Evolutionary conservation across 768 basidiomycete genomes (phyloP).

Genomic region (Crepidotus variabilis): DNA sequence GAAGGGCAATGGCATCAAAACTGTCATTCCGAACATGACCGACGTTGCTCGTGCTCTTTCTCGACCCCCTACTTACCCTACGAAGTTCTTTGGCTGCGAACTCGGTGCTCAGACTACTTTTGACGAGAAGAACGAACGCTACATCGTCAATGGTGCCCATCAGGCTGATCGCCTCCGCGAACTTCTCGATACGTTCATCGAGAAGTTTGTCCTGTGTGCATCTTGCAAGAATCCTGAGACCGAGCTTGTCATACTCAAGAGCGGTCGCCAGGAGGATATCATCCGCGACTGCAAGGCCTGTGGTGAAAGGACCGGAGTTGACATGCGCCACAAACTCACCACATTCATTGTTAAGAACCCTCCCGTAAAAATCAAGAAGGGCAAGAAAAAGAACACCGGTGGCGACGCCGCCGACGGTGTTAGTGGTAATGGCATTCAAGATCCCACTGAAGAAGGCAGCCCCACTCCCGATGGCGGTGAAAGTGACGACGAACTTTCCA

Average conservation of each 20-base stretch:
- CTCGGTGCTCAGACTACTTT: slow-evolving; percentile 96
- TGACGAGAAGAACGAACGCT: slow-evolving; percentile 95
- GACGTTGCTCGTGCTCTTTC: slow-evolving; percentile 95
- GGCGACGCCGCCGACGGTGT: slow-evolving; percentile 45
- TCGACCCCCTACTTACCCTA: slow-evolving; percentile 93
- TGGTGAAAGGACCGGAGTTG: slow-evolving; percentile 85
- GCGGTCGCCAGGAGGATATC: slow-evolving; percentile 77
- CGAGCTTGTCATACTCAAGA: slow-evolving; percentile 86
- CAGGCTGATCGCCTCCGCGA: slow-evolving; percentile 89
- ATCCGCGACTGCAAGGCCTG: slow-evolving; percentile 98
- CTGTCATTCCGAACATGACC: slow-evolving; percentile 97
- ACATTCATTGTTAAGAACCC: slow-evolving; percentile 98
- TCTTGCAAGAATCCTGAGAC: slow-evolving; percentile 99
- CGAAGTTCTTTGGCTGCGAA: slow-evolving; percentile 99
- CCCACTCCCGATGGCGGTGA: slow-evolving; percentile 50
- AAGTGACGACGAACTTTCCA: slow-evolving; percentile 85
- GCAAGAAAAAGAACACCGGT: slow-evolving; percentile 53
- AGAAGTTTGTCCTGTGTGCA: slow-evolving; percentile 96
- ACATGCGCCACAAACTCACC: slow-evolving; percentile 95
- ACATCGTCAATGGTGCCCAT: slow-evolving; percentile 98
- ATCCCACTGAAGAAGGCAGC: slow-evolving; percentile 30
- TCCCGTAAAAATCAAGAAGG: slow-evolving; percentile 82
- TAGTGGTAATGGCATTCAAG: slow-evolving; percentile 39
- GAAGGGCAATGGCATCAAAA: slow-evolving; percentile 99
- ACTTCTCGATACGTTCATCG: slow-evolving; percentile 94